Evolutionary conservation across 1,284 basidiomycete species (phyloP).

Genomic region (Apiotrichum siamense): DNA sequence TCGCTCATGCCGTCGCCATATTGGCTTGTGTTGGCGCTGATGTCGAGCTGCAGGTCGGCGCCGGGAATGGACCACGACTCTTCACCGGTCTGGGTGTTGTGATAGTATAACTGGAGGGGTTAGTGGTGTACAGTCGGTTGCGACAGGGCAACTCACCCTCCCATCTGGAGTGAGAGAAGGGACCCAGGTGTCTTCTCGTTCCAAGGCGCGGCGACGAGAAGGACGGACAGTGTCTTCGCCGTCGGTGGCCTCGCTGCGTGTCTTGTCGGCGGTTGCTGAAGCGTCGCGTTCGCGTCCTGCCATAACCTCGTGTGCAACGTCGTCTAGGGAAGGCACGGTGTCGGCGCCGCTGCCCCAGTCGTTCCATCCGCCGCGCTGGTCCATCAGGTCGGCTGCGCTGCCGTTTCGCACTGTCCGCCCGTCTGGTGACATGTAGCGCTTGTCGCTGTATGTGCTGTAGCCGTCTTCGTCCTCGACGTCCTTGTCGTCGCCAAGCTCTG

Average conservation of each 20-base stretch:
- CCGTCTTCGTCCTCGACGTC: conserved; percentile 1
- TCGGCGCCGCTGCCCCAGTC: conserved; percentile 18
- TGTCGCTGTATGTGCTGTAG: conserved; percentile 1
- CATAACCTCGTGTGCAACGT: conserved; percentile 39
- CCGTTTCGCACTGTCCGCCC: conserved; percentile 55
- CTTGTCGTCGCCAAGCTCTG: conserved; percentile 64
- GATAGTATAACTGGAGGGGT: conserved; percentile 74
- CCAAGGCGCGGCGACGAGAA: not conserved
- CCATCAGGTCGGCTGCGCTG: conserved; percentile 20
- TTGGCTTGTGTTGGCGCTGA: not conserved
- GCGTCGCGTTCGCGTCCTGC: conserved; percentile 1
- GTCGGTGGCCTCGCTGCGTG: not conserved
- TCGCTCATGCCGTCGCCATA: not conserved
- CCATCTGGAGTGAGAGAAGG: conserved; percentile 46
- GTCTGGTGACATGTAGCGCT: conserved; percentile 52
- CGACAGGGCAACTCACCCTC: conserved; percentile 35
- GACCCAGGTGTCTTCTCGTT: conserved; percentile 45
- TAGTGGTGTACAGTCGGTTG: not conserved
- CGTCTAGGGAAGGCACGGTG: conserved; percentile 22
- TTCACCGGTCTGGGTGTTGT: conserved; percentile 85
- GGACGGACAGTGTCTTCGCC: conserved; percentile 14
- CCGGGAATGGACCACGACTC: conserved; percentile 76
- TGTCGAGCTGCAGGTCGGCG: conserved; percentile 51
- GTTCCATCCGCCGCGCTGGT: conserved; percentile 20
- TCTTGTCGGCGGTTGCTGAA: not conserved